phyloP scores from a whole-genome alignment of 306 rosid genomes.

The Benincasa hispida region DNA sequence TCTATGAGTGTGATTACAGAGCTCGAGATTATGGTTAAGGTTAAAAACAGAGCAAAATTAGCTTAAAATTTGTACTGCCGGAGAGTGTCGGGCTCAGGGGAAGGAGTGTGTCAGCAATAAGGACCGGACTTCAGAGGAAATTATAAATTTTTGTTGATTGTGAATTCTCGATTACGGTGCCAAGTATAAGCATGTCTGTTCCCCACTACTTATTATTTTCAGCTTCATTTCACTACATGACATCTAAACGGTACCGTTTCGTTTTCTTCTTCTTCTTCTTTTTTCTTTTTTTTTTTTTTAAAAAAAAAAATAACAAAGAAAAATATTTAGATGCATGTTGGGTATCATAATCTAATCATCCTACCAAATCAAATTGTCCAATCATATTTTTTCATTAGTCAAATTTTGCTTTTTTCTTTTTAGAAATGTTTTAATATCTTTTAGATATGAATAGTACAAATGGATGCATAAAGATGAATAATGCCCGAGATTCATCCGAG shows the following conservation, averaged over 20 bases:
- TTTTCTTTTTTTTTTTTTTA: not conserved
- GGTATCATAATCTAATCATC: no score
- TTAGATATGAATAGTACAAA: no score
- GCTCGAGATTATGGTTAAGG: constrained; percentile 7
- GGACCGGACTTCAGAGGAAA: constrained; percentile 31
- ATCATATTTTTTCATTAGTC: no score
- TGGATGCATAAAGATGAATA: no score
- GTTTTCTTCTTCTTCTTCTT: not conserved
- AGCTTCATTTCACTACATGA: not conserved
- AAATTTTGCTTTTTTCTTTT: no score
- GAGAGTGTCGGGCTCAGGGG: constrained; percentile 14
- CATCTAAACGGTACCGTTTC: not conserved
- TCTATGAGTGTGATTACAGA: not conserved
- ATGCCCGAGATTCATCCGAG: no score
- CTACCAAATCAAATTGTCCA: no score
- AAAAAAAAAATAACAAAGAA: no score
- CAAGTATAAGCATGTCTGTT: constrained; percentile 13
- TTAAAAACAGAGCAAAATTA: not conserved
- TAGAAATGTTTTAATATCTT: no score
- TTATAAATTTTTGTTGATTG: not conserved
- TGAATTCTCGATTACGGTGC: not conserved
- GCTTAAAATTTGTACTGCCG: not conserved
- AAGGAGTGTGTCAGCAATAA: constrained; percentile 15
- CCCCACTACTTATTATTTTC: not conserved
- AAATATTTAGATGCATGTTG: no score